Evolutionary conservation across 2,329 filamentous ascomycete species (phyloP).

Genomic region (Aspergillus pseudonomiae): DNA sequence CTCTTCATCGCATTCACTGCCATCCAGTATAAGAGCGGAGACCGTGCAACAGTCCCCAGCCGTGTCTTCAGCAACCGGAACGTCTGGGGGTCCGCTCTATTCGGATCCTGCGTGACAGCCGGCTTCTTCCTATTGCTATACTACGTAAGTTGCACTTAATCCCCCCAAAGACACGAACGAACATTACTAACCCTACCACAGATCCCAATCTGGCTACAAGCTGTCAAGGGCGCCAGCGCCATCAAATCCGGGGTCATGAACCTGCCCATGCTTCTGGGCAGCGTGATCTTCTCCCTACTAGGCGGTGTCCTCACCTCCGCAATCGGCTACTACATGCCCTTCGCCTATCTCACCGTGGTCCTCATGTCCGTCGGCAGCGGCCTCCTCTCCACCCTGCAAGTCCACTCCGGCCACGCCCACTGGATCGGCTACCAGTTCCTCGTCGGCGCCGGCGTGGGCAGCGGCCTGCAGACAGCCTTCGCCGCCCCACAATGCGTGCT

Average conservation of each 20-base stretch:
- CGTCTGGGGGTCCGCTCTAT: constrained; percentile 1
- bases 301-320: not conserved
- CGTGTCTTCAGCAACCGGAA: constrained; percentile 9
- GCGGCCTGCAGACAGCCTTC: constrained; percentile 13
- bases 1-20: constrained; percentile 47
- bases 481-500: constrained; percentile 9
- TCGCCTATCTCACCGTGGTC: constrained; percentile 6
- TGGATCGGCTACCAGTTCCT: constrained; percentile 22
- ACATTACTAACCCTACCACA: not conserved
- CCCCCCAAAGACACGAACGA: not conserved
- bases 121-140: constrained; percentile 6
- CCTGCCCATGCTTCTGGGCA: constrained; percentile 4
- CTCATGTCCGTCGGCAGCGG: constrained; percentile 7
- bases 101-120: constrained; percentile 5
- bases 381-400: constrained; percentile 3
- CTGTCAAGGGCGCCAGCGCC: constrained; percentile 3
- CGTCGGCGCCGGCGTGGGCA: constrained; percentile 13
- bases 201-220: constrained; percentile 12
- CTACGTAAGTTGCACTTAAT: not conserved
- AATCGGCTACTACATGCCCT: constrained; percentile 7
- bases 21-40: constrained; percentile 7
- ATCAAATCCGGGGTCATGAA: constrained; percentile 6
- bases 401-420: constrained; percentile 1
- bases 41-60: not conserved
- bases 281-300: not conserved